These are phyloP conservation scores for Phytophthora citrophthora DNA, from an alignment of 352 stramenopile species.

Conservation along the genomic window DNA sequence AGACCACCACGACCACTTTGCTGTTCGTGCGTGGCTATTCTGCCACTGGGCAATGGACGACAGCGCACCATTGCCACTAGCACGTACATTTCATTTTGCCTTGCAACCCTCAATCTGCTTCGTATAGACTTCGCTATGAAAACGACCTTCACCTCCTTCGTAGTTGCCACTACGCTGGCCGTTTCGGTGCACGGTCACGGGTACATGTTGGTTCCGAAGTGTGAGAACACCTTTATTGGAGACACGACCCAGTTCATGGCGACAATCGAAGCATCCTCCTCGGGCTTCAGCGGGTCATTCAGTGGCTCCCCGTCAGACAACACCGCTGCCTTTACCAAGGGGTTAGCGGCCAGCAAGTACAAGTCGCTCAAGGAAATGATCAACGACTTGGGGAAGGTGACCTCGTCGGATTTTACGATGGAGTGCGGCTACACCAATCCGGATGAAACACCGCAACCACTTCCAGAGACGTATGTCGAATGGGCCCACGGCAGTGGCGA, in stretches of 20 bases:
- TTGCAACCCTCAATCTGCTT: background rate
- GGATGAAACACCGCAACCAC: constrained; percentile 22
- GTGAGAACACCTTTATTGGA: constrained; percentile 27
- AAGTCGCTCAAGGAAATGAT: constrained; percentile 37
- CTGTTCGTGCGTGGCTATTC: constrained; percentile 20
- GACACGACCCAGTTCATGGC: constrained; percentile 43
- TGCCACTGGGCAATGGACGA: background rate
- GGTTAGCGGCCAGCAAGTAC: constrained; percentile 33
- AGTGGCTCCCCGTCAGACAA: constrained; percentile 34
- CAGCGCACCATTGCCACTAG: background rate
- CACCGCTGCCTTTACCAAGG: constrained; percentile 34
- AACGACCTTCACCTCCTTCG: background rate
- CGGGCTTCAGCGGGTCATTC: constrained; percentile 32
- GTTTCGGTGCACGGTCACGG: constrained; percentile 28
- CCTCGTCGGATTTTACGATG: constrained; percentile 16
- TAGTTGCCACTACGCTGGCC: constrained; percentile 7
- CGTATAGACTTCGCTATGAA: constrained; percentile 8
- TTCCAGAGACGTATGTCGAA: constrained; percentile 29
- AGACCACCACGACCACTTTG: constrained; percentile 8
- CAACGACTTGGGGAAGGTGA: constrained; percentile 26
- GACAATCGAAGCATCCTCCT: constrained; percentile 31
- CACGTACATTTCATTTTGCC: constrained; percentile 16
- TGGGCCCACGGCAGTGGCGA: constrained; percentile 35
- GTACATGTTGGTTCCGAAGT: constrained; percentile 35
- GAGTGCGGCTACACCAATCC: constrained; percentile 33